A percentile compares a stretch with the other conserved stretches of the same genome.
These are phyloP conservation scores for Acanthamoeba castellanii DNA, from an alignment of 208 protist species.

Conservation along the genomic window DNA sequence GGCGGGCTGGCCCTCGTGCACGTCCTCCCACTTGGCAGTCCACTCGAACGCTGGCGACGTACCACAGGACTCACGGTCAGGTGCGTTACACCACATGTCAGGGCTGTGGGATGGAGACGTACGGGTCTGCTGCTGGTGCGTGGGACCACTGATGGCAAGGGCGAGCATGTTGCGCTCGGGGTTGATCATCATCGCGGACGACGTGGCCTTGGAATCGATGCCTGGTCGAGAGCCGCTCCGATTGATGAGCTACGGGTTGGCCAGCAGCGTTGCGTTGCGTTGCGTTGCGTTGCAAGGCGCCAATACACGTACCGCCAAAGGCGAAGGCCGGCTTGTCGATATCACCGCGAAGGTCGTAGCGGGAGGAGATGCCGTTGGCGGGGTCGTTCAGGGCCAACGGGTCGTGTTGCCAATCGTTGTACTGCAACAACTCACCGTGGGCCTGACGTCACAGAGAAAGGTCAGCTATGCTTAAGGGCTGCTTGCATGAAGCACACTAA, in stretches of 20 bases:
- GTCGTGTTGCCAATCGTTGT: slow-evolving; percentile 91
- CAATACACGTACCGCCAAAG: slow-evolving; percentile 83
- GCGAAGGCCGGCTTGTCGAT: slow-evolving; percentile 1
- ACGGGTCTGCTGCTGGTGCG: slow-evolving; percentile 74
- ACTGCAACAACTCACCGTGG: slow-evolving; percentile 75
- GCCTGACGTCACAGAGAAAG: not conserved
- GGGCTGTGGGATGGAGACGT: not conserved
- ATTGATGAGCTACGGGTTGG: not conserved
- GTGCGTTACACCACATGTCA: not conserved
- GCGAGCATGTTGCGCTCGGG: not conserved
- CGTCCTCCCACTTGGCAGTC: slow-evolving; percentile 39
- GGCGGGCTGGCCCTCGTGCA: slow-evolving; percentile 73
- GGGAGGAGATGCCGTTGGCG: slow-evolving; percentile 76
- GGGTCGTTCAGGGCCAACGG: slow-evolving; percentile 82
- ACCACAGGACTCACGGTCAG: no score
- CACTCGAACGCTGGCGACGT: slow-evolving; percentile 48
- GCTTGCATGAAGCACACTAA: not conserved
- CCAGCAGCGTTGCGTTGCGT: no score
- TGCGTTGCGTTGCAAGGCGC: no score
- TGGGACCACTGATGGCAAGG: slow-evolving; percentile 74
- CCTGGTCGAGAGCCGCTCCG: not conserved
- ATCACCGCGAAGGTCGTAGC: slow-evolving; percentile 84
- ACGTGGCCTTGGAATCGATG: slow-evolving; percentile 24
- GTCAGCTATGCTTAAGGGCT: no score
- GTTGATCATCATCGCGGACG: not conserved